Base-by-base conservation (phyloP, 768 basidiomycete species). In the Leccinum arenicola region DNA sequence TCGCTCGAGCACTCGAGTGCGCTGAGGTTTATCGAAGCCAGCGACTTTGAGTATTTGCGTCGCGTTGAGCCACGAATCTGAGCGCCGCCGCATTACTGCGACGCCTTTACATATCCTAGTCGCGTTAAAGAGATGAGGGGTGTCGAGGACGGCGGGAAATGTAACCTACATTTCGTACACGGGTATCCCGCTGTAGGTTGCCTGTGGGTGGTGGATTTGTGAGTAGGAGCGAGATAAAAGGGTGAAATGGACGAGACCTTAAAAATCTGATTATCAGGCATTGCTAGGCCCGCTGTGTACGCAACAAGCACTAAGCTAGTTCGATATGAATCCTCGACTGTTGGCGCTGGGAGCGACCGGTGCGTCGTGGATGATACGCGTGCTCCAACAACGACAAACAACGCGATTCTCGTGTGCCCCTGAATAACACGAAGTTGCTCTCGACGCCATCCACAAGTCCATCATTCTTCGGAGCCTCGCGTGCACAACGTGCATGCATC, bases 21-120 rank as follows among this genome's bases (percentile, higher is more conserved):
- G 82, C 72, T 98, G 97, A 1, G 97, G 97, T 73, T 99, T 99
- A 78, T 99, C 97, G 67, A 98, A 98, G 10, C 96, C 97, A 29
- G 95, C 97, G 66, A 99, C 96, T 74, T 99, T 99, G 69, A 99
- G 85, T 63, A 99, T 97, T 73, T 96, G 94, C 1, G 97, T 99
- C 75, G 97, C 97, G 83, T 99, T 99, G 58, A 99, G 82, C 92
- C 97, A 99, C 45, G 90, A 91, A 76, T 99, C 97, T 38, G 92
- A 83, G 72, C 95, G 89, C 68, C 97, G 84, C 51, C 96, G 86
- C 97, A 99, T 99, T 61, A 98, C 94, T 55, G 97, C 96, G 70
- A 98, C 91, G 55, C 91, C 88, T 71, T 93, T 93, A 78, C 87
- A 91, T 88, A 94, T 92, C 91, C 92, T 94, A 65, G 64, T 71